Evolutionary conservation across 2,329 filamentous ascomycete genomes (phyloP).

Genomic region (Dactylella cylindrospora): DNA sequence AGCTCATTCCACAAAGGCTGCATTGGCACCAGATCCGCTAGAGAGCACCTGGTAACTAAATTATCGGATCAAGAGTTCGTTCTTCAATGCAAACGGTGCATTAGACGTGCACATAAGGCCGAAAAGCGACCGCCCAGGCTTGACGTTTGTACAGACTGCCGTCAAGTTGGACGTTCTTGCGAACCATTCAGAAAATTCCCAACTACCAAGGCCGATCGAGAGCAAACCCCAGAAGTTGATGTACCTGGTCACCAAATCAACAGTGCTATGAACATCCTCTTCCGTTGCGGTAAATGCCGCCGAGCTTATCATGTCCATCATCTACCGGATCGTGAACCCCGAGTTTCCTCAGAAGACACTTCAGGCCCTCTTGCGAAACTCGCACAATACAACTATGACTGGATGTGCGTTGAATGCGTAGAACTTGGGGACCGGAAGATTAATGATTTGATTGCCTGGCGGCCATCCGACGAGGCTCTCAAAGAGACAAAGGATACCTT

Average conservation of each 20-base stretch:
- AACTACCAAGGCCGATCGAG: conserved; percentile 58
- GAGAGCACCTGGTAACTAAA: conserved; percentile 92
- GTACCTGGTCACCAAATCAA: conserved; percentile 69
- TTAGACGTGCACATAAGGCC: conserved; percentile 68
- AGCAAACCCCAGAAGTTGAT: conserved; percentile 44
- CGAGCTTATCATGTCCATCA: conserved; percentile 83
- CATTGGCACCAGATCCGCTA: conserved; percentile 68
- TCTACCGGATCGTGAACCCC: conserved; percentile 59
- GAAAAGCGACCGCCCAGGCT: conserved; percentile 70
- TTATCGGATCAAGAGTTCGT: conserved; percentile 74
- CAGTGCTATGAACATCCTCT: conserved; percentile 73
- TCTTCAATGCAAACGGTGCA: conserved; percentile 83
- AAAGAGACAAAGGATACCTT: conserved; percentile 60
- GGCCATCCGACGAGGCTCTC: conserved; percentile 64
- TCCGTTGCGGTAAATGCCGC: conserved; percentile 76
- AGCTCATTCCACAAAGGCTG: conserved; percentile 80
- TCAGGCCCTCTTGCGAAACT: conserved; percentile 57
- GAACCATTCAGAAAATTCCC: conserved; percentile 71
- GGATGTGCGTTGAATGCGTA: conserved; percentile 78
- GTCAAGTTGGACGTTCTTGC: conserved; percentile 67
- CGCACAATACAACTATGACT: conserved; percentile 72
- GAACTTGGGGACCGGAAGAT: conserved; percentile 65
- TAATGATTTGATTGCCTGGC: conserved; percentile 82
- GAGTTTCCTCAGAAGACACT: conserved; percentile 53
- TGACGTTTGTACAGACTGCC: conserved; percentile 71